Evolutionary conservation across 2,329 filamentous ascomycete species (phyloP).

Genomic region (Trichoderma guizhouense): DNA sequence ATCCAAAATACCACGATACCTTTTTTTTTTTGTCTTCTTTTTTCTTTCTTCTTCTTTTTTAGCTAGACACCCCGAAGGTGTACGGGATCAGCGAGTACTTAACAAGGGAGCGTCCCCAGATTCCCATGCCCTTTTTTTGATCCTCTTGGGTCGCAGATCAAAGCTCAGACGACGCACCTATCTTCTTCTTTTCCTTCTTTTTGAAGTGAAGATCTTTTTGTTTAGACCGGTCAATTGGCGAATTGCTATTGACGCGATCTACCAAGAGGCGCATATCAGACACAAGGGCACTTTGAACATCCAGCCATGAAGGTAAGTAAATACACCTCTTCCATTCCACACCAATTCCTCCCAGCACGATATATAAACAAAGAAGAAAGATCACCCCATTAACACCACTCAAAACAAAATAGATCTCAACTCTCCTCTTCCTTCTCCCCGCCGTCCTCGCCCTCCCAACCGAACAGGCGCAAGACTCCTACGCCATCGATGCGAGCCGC

Average conservation of each 20-base stretch:
- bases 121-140: not conserved
- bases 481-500: conserved; percentile 11
- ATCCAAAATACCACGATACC: not conserved
- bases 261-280: not conserved
- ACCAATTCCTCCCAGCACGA: too few relatives aligned
- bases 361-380: not conserved
- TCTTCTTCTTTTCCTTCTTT: not conserved
- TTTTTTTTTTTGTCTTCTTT: not conserved
- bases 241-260: not conserved
- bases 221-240: not conserved
- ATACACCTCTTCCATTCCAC: not conserved
- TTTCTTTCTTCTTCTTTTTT: not conserved
- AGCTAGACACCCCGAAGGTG: not conserved
- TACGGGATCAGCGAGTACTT: not conserved
- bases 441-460: conserved; percentile 4
- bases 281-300: not conserved
- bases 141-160: not conserved
- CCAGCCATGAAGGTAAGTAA: not conserved
- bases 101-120: not conserved
- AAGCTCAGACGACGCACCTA: not conserved
- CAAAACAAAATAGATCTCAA: not conserved
- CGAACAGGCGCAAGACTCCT: not conserved
- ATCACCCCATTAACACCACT: not conserved
- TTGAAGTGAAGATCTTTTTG: not conserved
- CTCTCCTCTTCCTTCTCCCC: not conserved